Conservation (phyloP, 768 basidiomycete genomes). For the Leccinum subgranulosum region DNA sequence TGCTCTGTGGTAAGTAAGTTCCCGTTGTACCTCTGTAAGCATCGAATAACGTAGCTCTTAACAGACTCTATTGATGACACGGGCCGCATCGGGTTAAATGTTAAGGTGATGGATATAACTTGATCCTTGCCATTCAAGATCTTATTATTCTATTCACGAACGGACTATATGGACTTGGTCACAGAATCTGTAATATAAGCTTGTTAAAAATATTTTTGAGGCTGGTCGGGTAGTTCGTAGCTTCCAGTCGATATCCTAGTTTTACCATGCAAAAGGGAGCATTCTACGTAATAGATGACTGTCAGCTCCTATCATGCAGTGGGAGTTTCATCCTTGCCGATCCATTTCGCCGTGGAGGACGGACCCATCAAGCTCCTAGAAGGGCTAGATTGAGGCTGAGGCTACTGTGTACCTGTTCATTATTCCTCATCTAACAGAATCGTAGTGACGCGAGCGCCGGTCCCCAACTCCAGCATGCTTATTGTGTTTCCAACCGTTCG, state of each 20-base stretch:
- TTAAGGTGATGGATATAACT: not conserved
- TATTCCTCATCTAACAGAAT: not conserved
- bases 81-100: not conserved
- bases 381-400: not conserved
- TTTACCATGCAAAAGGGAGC: not conserved
- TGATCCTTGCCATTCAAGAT: not conserved
- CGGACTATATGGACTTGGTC: not conserved
- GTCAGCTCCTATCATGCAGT: not conserved
- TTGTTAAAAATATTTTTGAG: not conserved
- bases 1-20: not conserved
- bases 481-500: too few species aligned
- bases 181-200: not conserved
- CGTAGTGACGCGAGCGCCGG: too few species aligned
- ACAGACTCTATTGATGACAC: not conserved
- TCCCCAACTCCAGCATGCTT: too few species aligned
- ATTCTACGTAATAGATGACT: not conserved
- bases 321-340: not conserved
- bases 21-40: not conserved
- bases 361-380: not conserved
- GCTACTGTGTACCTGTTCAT: not conserved
- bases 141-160: not conserved
- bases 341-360: not conserved
- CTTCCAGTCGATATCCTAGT: not conserved
- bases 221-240: not conserved
- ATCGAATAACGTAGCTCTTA: not conserved